phyloP scores from a whole-genome alignment of 2,329 filamentous ascomycete species.

The Cytospora paraplurivora region DNA sequence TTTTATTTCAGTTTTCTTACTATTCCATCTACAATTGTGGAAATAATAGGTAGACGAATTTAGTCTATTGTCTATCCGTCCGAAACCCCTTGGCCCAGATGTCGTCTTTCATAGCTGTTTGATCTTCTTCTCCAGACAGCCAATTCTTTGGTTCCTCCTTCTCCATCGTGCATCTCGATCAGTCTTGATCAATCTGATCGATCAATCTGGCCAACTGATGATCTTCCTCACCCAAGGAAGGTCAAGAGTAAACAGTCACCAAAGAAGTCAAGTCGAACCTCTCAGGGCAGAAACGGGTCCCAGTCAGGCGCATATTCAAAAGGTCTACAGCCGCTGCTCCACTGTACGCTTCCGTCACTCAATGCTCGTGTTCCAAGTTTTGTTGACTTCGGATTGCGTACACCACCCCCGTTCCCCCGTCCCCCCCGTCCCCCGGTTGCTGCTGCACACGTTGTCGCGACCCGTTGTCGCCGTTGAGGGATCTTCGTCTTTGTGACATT shows the following conservation, averaged over 20 bases:
- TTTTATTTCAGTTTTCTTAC: too few species aligned
- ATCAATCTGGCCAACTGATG: neutral
- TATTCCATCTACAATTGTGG: too few species aligned
- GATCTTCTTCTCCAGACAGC: too few species aligned
- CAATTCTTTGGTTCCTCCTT: neutral
- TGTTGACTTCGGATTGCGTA: neutral
- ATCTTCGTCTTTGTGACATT: neutral
- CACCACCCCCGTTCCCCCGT: neutral
- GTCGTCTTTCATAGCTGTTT: too few species aligned
- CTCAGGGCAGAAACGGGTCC: neutral
- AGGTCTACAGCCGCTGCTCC: neutral
- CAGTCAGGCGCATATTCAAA: neutral
- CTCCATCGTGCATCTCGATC: neutral
- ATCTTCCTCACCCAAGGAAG: neutral
- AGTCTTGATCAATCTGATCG: neutral
- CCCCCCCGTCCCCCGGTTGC: neutral
- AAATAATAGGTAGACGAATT: too few species aligned
- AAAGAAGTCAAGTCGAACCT: neutral
- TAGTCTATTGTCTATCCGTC: too few species aligned
- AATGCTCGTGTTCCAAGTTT: conserved; percentile 1
- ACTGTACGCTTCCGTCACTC: neutral
- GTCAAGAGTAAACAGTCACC: neutral
- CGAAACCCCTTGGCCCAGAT: too few species aligned
- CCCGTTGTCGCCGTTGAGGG: neutral
- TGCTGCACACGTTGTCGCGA: neutral